Base-by-base conservation (phyloP, 2,329 filamentous ascomycete genomes). In the Macrophomina phaseolina region DNA sequence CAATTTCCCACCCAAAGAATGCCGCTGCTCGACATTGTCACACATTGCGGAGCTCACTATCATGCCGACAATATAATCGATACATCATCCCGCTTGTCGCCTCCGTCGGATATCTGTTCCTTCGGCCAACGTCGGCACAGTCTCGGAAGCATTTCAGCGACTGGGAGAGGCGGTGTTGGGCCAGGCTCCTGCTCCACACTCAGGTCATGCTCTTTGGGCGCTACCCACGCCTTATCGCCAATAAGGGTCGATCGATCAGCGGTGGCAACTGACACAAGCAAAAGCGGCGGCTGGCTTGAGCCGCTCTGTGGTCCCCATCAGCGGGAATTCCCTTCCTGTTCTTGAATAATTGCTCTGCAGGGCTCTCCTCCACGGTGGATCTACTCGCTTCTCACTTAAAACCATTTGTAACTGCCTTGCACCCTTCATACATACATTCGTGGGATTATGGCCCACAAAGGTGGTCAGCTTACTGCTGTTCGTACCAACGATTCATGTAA, bases 61-160 rank as follows among this genome's bases (percentile, higher is more conserved):
- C 40, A 32, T 30, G 45, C 32, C 40, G 16, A 11, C 45, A 62
- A 34, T 28, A 60, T 45, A 18, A 5, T 36, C 28, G n/a, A 34
- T n/a, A 32, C 42, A 36, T n/a, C 18, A 38, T 18, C 23, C 52
- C 8, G 23, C 8, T 28, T 18, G n/a, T 34, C n/a, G 4, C 32
- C 32, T 5, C 6, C 7, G 9, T 49, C 14, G 45, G 30, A 23
- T 9, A 40, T 23, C 5, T 9, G 11, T 23, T 16, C 12, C 28
- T 14, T 62, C 45, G 58, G 30, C 46, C 30, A n/a, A 2, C 8
- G 32, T 49, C 58, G 58, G 58, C 58, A 62, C 58, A 48, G 58
- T 23, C 34, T 62, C 58, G 58, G 58, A 48, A 16, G 58, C 30
- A 11, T n/a, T 16, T 36, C 42, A 8, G 32, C 14, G 9, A 11